Evolutionary conservation across 371 early-diverging fungal species (phyloP).

Genomic region (Apophysomyces ossiformis): DNA sequence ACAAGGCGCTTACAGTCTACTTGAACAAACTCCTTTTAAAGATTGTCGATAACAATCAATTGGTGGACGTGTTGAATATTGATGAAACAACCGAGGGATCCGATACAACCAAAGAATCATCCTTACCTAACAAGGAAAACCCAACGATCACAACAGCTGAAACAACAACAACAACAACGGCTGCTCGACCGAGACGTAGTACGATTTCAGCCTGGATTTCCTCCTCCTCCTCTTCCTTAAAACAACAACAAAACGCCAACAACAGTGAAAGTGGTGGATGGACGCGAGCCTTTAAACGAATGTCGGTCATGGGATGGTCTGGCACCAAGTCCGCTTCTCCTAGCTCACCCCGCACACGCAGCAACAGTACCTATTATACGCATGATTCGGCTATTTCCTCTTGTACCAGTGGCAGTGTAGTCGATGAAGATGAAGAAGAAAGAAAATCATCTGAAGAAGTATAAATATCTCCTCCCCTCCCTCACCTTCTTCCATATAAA

Average conservation of each 20-base stretch:
- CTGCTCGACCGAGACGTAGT: slow-evolving; percentile 25
- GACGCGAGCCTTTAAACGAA: slow-evolving; percentile 30
- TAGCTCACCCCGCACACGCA: background rate
- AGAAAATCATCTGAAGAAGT: background rate
- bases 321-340: slow-evolving; percentile 12
- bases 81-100: slow-evolving; percentile 21
- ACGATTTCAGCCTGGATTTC: slow-evolving; percentile 33
- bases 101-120: background rate
- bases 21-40: slow-evolving; percentile 41
- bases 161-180: slow-evolving; percentile 1
- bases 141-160: slow-evolving; percentile 1
- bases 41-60: slow-evolving; percentile 34
- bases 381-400: slow-evolving; percentile 25
- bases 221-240: background rate
- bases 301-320: slow-evolving; percentile 24
- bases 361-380: background rate
- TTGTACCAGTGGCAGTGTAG: slow-evolving; percentile 14
- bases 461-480: background rate
- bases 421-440: slow-evolving; percentile 1
- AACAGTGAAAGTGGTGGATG: slow-evolving; percentile 16
- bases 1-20: slow-evolving; percentile 37
- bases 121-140: background rate
- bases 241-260: slow-evolving; percentile 3
- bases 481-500: too few species aligned
- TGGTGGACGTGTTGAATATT: slow-evolving; percentile 37